These are phyloP conservation scores for Blastomyces emzantsi DNA, from an alignment of 2,329 filamentous ascomycete genomes.

Conservation along the genomic window DNA sequence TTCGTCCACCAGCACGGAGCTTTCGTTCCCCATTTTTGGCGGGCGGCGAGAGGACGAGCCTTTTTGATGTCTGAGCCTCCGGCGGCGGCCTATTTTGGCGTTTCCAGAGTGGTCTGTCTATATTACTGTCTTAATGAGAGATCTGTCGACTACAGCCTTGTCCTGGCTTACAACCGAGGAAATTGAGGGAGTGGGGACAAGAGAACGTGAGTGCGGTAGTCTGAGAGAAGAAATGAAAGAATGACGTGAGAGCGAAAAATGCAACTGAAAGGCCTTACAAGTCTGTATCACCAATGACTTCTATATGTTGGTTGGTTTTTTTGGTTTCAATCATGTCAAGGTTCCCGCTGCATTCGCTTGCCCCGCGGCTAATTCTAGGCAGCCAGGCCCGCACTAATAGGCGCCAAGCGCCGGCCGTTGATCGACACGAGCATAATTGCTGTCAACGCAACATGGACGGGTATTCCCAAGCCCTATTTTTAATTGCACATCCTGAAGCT, in stretches of 20 bases:
- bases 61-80: constrained; percentile 19
- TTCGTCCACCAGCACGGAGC: constrained; percentile 58
- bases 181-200: not conserved
- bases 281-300: not conserved
- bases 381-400: not conserved
- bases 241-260: not conserved
- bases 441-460: not conserved
- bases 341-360: not conserved
- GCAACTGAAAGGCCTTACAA: not conserved
- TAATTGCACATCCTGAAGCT: not conserved
- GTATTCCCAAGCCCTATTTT: not conserved
- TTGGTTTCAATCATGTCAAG: not conserved
- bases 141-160: not conserved
- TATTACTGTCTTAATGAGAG: not conserved
- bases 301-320: not conserved
- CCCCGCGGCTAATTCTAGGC: not conserved
- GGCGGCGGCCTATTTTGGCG: constrained; percentile 20
- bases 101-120: not conserved
- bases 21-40: constrained; percentile 72
- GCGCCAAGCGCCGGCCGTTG: not conserved
- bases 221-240: not conserved
- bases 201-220: not conserved
- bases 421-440: not conserved
- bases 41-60: constrained; percentile 15
- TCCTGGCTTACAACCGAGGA: not conserved